Conservation (phyloP, 139 green algal species). For the Parachlorella kessleri region DNA sequence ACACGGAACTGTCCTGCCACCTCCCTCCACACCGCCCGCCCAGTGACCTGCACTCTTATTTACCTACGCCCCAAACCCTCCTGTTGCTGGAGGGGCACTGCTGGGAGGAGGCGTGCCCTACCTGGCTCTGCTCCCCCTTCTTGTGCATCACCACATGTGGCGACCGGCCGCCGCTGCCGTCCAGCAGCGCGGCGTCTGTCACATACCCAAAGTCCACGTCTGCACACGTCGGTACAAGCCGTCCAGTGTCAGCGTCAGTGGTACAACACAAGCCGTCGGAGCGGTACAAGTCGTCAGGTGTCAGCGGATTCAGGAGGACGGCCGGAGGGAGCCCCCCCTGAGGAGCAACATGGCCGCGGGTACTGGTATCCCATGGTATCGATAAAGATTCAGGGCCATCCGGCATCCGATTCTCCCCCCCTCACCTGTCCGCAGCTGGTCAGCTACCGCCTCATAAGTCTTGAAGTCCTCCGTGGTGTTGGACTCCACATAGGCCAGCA, state of each 20-base stretch:
- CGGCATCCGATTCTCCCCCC: neutral
- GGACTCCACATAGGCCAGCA: conserved; percentile 35
- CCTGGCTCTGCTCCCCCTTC: conserved; percentile 7
- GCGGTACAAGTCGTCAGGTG: neutral
- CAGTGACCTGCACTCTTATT: neutral
- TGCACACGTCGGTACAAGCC: neutral
- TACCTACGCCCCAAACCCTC: too few species aligned
- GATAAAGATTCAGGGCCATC: neutral
- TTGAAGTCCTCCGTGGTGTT: conserved; percentile 28
- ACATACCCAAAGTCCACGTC: conserved; percentile 30
- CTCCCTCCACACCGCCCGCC: neutral
- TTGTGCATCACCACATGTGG: conserved; percentile 46
- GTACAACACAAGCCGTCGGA: neutral
- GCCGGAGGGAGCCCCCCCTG: neutral
- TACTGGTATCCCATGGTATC: neutral
- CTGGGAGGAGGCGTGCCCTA: too few species aligned
- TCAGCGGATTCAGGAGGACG: neutral
- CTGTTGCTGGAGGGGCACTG: too few species aligned
- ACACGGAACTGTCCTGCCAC: neutral
- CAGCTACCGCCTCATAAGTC: conserved; percentile 29
- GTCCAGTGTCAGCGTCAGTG: too few species aligned
- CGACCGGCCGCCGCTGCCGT: neutral
- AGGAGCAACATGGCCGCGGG: neutral
- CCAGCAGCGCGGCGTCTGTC: conserved; percentile 21
- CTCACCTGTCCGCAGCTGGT: conserved; percentile 30